These are phyloP conservation scores for Leccinum truebloodii DNA, from an alignment of 768 basidiomycete species.

Conservation along the genomic window DNA sequence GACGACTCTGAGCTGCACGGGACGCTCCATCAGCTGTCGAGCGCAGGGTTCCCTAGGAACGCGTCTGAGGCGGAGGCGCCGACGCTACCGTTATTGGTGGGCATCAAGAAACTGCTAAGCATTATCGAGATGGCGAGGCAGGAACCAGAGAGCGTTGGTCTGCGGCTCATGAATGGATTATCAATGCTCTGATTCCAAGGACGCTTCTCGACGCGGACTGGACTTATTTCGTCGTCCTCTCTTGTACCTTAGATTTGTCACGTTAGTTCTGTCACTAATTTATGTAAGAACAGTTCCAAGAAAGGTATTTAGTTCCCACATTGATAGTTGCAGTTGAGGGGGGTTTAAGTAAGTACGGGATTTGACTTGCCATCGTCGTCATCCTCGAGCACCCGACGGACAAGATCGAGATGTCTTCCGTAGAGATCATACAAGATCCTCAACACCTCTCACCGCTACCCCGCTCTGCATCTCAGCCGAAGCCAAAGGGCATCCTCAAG, in stretches of 20 bases:
- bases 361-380: slow-evolving; percentile 4
- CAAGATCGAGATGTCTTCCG: slow-evolving; percentile 24
- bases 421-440: slow-evolving; percentile 41
- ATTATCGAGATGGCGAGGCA: slow-evolving; percentile 96
- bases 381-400: background rate
- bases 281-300: background rate
- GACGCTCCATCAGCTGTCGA: slow-evolving; percentile 65
- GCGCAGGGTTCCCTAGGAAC: slow-evolving; percentile 63
- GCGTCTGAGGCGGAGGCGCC: slow-evolving; percentile 46
- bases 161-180: slow-evolving; percentile 63
- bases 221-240: slow-evolving; percentile 8
- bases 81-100: slow-evolving; percentile 64
- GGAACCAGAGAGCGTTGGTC: slow-evolving; percentile 82
- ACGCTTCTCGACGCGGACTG: background rate
- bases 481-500: slow-evolving; percentile 90
- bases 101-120: slow-evolving; percentile 91
- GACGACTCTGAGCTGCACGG: slow-evolving; percentile 50
- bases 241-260: slow-evolving; percentile 3
- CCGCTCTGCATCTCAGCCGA: slow-evolving; percentile 65
- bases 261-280: background rate
- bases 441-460: slow-evolving; percentile 49
- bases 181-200: slow-evolving; percentile 33
- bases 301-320: slow-evolving; percentile 32
- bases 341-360: background rate
- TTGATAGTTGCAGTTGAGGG: slow-evolving; percentile 9